Conservation (phyloP, 768 basidiomycete species). For the Phylloporus arenicola region DNA sequence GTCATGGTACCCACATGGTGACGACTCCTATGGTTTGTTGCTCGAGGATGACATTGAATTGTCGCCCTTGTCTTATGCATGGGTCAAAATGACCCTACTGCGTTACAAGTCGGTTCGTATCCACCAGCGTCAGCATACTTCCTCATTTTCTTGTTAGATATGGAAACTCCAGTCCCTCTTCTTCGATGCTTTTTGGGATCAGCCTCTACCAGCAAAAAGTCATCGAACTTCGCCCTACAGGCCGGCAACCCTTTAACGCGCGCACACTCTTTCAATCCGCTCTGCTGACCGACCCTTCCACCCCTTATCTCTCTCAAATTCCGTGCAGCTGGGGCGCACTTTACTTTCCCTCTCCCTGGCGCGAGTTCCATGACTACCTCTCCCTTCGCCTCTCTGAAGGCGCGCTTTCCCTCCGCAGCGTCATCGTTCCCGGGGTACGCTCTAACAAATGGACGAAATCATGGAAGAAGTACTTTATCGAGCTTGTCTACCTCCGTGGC, state of each 20-base stretch:
- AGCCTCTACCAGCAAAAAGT: constrained; percentile 86
- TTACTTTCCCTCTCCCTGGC: constrained; percentile 88
- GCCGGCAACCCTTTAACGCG: constrained; percentile 65
- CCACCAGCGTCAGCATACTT: not conserved
- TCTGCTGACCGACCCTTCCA: constrained; percentile 39
- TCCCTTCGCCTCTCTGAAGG: constrained; percentile 58
- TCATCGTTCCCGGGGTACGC: constrained; percentile 68
- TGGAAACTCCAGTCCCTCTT: constrained; percentile 36
- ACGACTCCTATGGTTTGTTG: constrained; percentile 72
- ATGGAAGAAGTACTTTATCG: constrained; percentile 90
- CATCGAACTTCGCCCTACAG: constrained; percentile 63
- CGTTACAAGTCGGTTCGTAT: constrained; percentile 53
- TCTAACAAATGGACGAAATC: constrained; percentile 78
- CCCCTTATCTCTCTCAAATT: constrained; percentile 80
- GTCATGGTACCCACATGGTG: constrained; percentile 77
- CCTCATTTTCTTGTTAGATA: constrained; percentile 42
- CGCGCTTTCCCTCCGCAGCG: constrained; percentile 26
- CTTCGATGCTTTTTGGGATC: constrained; percentile 63
- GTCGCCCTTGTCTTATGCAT: constrained; percentile 80
- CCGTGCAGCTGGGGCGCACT: constrained; percentile 92
- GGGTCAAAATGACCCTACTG: constrained; percentile 76
- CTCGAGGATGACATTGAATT: constrained; percentile 86
- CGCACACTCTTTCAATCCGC: constrained; percentile 47
- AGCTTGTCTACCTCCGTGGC: constrained; percentile 73
- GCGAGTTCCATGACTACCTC: constrained; percentile 79